Evolutionary conservation across 2,329 filamentous ascomycete genomes (phyloP).

Genomic region (Onygena corvina): DNA sequence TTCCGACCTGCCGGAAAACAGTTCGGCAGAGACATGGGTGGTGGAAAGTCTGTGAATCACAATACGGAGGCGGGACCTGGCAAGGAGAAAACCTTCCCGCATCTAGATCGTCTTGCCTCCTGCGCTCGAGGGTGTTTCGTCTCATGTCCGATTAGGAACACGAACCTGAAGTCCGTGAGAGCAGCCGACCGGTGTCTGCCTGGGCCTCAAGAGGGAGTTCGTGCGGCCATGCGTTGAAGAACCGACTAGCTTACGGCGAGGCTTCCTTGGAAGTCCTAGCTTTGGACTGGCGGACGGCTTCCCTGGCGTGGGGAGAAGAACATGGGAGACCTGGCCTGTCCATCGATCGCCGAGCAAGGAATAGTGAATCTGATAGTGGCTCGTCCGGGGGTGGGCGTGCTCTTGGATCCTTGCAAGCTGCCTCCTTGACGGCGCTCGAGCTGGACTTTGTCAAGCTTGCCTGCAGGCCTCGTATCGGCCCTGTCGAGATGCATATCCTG

Average conservation of each 20-base stretch:
- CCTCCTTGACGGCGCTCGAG: too few species aligned
- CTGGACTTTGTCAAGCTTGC: too few species aligned
- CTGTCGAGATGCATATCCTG: too few species aligned
- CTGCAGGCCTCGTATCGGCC: too few species aligned
- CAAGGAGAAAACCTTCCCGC: not conserved
- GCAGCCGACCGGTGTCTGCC: too few species aligned
- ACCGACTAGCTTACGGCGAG: too few species aligned
- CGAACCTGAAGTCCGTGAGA: too few species aligned
- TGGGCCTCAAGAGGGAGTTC: not conserved
- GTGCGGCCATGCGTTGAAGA: constrained; percentile 5
- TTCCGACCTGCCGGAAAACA: not conserved
- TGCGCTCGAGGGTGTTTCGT: not conserved
- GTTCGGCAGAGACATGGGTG: not conserved
- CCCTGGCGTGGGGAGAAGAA: not conserved
- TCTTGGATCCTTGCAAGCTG: too few species aligned
- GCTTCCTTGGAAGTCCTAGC: too few species aligned
- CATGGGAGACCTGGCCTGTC: not conserved
- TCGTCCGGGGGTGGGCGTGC: too few species aligned
- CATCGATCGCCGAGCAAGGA: not conserved
- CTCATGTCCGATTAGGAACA: too few species aligned
- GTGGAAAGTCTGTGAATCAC: not conserved
- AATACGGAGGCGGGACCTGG: not conserved
- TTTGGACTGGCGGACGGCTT: not conserved
- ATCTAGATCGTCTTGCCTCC: not conserved
- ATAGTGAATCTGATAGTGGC: too few species aligned